Conservation (phyloP, 768 basidiomycete genomes). For the Rhodotorula taiwanensis region DNA sequence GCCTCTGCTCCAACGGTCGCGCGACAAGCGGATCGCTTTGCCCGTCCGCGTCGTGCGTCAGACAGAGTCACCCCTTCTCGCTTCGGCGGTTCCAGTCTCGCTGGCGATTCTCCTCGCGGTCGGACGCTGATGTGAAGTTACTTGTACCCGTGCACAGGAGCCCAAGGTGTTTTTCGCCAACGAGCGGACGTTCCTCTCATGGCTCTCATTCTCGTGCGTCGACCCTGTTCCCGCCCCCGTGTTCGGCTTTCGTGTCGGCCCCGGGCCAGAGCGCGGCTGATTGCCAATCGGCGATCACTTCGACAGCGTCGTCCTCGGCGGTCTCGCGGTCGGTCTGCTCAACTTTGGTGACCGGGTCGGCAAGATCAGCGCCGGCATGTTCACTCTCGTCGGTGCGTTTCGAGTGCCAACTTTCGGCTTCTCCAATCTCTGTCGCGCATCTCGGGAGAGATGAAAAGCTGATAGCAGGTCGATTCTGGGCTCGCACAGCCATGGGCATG, state of each 20-base stretch:
- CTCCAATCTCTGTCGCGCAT: background rate
- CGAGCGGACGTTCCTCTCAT: constrained; percentile 77
- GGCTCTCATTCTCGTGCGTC: constrained; percentile 58
- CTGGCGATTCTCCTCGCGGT: background rate
- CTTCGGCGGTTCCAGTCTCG: no score
- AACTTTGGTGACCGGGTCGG: constrained; percentile 99
- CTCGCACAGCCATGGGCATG: constrained; percentile 72
- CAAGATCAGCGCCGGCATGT: constrained; percentile 92
- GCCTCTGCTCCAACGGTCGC: constrained; percentile 86
- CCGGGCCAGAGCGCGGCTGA: no score
- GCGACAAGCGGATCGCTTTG: constrained; percentile 83
- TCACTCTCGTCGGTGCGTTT: constrained; percentile 77
- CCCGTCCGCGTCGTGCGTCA: constrained; percentile 65
- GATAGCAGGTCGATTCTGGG: background rate
- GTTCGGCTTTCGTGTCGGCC: no score
- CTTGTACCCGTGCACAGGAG: constrained; percentile 50
- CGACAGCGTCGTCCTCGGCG: constrained; percentile 95
- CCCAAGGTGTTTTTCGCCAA: constrained; percentile 93
- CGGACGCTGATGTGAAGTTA: background rate
- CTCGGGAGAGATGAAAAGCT: no score
- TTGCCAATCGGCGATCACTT: no score
- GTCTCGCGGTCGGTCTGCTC: constrained; percentile 86
- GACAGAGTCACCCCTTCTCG: no score
- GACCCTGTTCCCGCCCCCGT: constrained; percentile 7
- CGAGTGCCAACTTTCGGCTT: background rate